These are phyloP conservation scores for Talaromyces adpressus DNA, from an alignment of 495 filamentous ascomycete genomes.

Conservation along the genomic window DNA sequence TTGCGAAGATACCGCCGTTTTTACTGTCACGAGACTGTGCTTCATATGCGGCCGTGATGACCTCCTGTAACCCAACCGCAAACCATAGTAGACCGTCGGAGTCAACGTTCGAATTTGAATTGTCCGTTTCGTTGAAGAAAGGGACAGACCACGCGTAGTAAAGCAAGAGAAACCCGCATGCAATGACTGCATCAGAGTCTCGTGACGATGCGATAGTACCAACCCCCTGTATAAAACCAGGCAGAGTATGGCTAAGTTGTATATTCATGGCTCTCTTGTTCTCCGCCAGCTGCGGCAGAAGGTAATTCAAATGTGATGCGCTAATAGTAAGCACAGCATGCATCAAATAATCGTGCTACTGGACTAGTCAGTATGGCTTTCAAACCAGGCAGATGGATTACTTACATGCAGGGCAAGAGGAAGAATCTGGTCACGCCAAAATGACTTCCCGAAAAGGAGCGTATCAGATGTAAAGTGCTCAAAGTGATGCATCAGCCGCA, in stretches of 20 bases:
- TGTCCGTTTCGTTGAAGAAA: background rate
- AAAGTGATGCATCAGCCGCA: conserved; percentile 3
- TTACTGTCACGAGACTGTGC: background rate
- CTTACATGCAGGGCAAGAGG: conserved; percentile 3
- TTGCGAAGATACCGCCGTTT: background rate
- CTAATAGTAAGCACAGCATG: conserved; percentile 2
- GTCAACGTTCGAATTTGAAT: background rate
- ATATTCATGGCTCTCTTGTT: conserved; percentile 1
- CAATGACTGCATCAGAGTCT: background rate
- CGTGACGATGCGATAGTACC: background rate
- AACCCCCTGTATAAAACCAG: background rate
- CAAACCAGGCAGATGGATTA: background rate
- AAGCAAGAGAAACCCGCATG: conserved; percentile 4
- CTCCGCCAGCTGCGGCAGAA: background rate
- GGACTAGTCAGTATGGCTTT: background rate
- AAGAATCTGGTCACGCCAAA: conserved; percentile 3
- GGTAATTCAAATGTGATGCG: background rate
- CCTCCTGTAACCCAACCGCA: background rate
- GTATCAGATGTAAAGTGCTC: conserved; percentile 3
- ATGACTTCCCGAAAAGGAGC: background rate
- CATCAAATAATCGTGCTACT: conserved; percentile 1
- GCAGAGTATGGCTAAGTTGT: background rate
- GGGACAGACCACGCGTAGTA: conserved; percentile 2
- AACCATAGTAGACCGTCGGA: conserved; percentile 1
- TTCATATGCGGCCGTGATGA: background rate